Conservation (phyloP, 2,329 filamentous ascomycete species). For the Penicillium concentricum region DNA sequence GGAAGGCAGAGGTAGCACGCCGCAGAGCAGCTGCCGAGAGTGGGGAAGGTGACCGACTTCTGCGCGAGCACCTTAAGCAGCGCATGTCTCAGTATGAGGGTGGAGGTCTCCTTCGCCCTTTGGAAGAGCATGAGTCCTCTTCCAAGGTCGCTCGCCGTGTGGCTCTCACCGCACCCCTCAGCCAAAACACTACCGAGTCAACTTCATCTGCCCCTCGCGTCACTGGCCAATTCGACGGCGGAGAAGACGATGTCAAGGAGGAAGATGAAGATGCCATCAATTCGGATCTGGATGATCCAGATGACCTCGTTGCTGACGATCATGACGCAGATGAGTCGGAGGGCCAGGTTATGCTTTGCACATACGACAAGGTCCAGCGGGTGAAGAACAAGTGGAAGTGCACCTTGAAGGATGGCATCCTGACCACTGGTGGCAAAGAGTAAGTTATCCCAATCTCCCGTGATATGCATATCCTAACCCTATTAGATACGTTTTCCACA, state of each 20-base stretch:
- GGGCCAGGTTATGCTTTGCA: constrained; percentile 94
- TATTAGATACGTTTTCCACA: constrained; percentile 85
- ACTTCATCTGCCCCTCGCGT: constrained; percentile 15
- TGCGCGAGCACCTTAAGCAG: constrained; percentile 44
- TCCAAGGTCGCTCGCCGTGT: constrained; percentile 42
- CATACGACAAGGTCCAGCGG: constrained; percentile 97
- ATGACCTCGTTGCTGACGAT: constrained; percentile 79
- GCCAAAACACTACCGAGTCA: constrained; percentile 1
- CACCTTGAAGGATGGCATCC: constrained; percentile 91
- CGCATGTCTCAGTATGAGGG: constrained; percentile 45
- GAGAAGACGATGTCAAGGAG: constrained; percentile 54
- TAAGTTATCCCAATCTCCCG: constrained; percentile 41
- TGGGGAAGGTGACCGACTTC: constrained; percentile 38
- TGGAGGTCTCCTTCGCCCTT: constrained; percentile 46
- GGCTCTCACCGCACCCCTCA: constrained; percentile 19
- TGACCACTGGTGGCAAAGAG: constrained; percentile 91
- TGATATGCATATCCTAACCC: constrained; percentile 24
- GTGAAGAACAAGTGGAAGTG: constrained; percentile 99
- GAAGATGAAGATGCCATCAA: constrained; percentile 96
- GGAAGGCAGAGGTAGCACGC: constrained; percentile 47
- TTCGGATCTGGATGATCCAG: constrained; percentile 92
- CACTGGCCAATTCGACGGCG: constrained; percentile 57
- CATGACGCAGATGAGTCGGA: constrained; percentile 83
- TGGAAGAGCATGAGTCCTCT: constrained; percentile 38
- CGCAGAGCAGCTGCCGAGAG: constrained; percentile 43